Evolutionary conservation across 2,329 filamentous ascomycete species (phyloP), one percentile per base, ranked within the genome.

Genomic region (Berkeleyomyces basicola): DNA sequence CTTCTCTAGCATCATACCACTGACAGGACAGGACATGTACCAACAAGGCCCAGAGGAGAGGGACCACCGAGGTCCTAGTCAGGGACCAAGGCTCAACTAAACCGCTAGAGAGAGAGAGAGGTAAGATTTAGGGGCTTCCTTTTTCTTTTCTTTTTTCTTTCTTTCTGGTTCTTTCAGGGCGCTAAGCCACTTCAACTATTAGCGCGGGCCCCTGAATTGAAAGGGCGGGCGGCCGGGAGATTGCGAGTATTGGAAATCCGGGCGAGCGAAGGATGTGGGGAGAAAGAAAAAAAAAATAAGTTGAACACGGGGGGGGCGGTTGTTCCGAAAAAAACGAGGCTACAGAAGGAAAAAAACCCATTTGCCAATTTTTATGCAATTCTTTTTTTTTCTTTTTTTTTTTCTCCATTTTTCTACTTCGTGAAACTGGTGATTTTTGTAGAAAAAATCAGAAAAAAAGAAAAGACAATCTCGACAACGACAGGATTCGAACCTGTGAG

Each of bases 401-500:
- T 2, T 2, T 2, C 23, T 23, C 23, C 23, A 23, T 23, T 23
- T 23, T 23, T 23, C 23, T 23, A 23, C 23, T 23, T 23, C 23
- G 23, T 23, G 23, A 23, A 2, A 23, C 2, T 23, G 23, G 23
- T 23, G 23, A 23, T 23, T 23, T 23, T 23, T 23, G 23, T 23
- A 40, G 3, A 58, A 43, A 42, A 58, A 23, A 31, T 7, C 16
- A 4, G 6, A 31, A 57, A 37, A 9, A 40, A 31, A 58, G 11
- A 33, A 3, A 0, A n/a, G 3, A 9, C 4, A 14, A 1, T 11
- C 0, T 47, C 62, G 62, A 61, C 58, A 58, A 58, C 51, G 62
- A 64, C 62, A 64, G 62, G 62, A 64, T 61, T 64, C 58, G 62
- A 64, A 64, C 62, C 62, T 64, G 58, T 61, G 62, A 60, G 59